Evolutionary conservation across 306 rosid species (phyloP).

Genomic region (Cyclanthera cordifolia): DNA sequence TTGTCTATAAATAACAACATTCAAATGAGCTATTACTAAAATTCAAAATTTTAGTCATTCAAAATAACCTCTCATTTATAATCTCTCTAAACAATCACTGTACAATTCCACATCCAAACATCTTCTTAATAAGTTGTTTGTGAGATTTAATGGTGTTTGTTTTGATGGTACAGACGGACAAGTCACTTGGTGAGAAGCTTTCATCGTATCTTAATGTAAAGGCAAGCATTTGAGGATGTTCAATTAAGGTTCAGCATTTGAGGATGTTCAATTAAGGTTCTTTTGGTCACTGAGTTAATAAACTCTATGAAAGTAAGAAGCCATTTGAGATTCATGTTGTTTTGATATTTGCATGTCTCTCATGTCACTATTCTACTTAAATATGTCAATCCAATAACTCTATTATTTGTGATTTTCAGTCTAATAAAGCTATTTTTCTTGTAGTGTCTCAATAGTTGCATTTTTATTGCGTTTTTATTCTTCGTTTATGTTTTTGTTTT

Average conservation of each 20-base stretch:
- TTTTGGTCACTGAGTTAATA: background rate
- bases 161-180: conserved; percentile 9
- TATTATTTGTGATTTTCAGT: background rate
- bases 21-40: no score
- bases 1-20: no score
- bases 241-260: background rate
- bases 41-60: no score
- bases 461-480: no score
- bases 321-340: background rate
- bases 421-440: no score
- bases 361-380: background rate
- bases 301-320: background rate
- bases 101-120: no score
- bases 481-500: no score
- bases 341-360: conserved; percentile 7
- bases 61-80: no score
- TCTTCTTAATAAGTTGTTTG: no score
- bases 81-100: no score
- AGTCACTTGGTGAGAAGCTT: conserved; percentile 61
- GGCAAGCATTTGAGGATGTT: conserved; percentile 11
- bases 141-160: no score
- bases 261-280: background rate
- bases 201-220: conserved; percentile 66
- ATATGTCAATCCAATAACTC: background rate
- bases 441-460: no score